Base-by-base conservation (phyloP, 2,329 filamentous ascomycete genomes). In the Exophiala spinifera region DNA sequence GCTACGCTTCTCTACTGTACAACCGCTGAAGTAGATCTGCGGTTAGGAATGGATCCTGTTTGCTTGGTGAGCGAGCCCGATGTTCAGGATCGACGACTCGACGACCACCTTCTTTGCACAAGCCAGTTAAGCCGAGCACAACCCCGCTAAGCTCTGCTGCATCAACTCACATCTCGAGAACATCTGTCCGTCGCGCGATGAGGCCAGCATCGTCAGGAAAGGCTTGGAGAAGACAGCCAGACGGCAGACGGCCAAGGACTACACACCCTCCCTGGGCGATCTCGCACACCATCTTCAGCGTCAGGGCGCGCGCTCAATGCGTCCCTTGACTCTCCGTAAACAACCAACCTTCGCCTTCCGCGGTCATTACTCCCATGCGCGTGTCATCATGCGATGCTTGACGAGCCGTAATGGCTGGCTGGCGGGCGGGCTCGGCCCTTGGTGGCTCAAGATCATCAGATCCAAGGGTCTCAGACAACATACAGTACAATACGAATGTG, bases 351-450 rank as follows among this genome's bases (percentile, higher is more conserved):
- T 25, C 42, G 23, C 19, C 42, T 28, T n/a, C 17, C 42, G 23
- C 19, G n/a, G n/a, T 44, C 42, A 25, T 25, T 17, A 20, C 21
- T 15, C 21, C 39, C 39, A 19, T 21, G 39, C 39, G 15, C 39
- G 13, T 42, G n/a, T 15, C 13, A 20, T 17, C 23, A 23, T n/a
- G 28, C 42, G 42, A 44, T 11, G 2, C 20, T 44, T 15, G 23
- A 23, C 42, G 42, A 46, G 33, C 46, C 50, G 55, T 53, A 21
- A n/a, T n/a, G n/a, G 13, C 47, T 46, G 34, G 45, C 49, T 46
- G 54, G 37, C 54, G 49, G 51, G 34, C 52, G 34, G 53, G 56
- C 52, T 51, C 56, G 56, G 52, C 48, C 49, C 56, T 58, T 40
- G 39, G 43, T 50, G 51, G 20, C 28, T 50, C 23, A 31, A 37